A percentile compares a stretch with the other conserved stretches of the same genome.
Evolutionary conservation across 306 rosid species (phyloP).

Genomic region (Vigna unguiculata): DNA sequence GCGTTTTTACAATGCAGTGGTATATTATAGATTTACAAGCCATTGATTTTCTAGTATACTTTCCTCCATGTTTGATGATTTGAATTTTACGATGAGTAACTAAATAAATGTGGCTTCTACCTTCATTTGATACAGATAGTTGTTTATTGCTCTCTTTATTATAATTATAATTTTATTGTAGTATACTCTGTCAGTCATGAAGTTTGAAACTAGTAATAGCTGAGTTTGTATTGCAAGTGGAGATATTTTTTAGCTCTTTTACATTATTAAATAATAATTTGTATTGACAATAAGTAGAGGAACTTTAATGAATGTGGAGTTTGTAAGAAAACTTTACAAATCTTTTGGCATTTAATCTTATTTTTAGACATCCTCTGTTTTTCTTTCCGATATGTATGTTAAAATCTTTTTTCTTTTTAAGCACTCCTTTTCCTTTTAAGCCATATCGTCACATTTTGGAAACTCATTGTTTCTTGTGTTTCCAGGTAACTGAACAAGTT

Average conservation of each 20-base stretch:
- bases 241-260: slow-evolving; percentile 20
- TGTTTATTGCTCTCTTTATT: not conserved
- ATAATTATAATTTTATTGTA: not conserved
- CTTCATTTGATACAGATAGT: slow-evolving; percentile 10
- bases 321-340: slow-evolving; percentile 11
- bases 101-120: slow-evolving; percentile 21
- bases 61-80: slow-evolving; percentile 21
- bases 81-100: slow-evolving; percentile 18
- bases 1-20: not conserved
- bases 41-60: slow-evolving; percentile 25
- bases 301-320: not conserved
- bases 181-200: slow-evolving; percentile 27
- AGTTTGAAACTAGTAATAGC: not conserved
- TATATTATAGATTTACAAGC: slow-evolving; percentile 15
- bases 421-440: slow-evolving; percentile 14
- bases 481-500: slow-evolving; percentile 86
- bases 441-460: slow-evolving; percentile 36
- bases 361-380: not conserved
- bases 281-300: slow-evolving; percentile 28
- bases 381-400: not conserved
- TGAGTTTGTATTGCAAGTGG: not conserved
- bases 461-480: slow-evolving; percentile 34
- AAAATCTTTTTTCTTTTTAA: not conserved
- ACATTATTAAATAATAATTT: not conserved
- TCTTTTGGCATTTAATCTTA: slow-evolving; percentile 20